These are phyloP conservation scores for Canna indica DNA, from an alignment of 176 grass and related monocot genomes.

Conservation along the genomic window DNA sequence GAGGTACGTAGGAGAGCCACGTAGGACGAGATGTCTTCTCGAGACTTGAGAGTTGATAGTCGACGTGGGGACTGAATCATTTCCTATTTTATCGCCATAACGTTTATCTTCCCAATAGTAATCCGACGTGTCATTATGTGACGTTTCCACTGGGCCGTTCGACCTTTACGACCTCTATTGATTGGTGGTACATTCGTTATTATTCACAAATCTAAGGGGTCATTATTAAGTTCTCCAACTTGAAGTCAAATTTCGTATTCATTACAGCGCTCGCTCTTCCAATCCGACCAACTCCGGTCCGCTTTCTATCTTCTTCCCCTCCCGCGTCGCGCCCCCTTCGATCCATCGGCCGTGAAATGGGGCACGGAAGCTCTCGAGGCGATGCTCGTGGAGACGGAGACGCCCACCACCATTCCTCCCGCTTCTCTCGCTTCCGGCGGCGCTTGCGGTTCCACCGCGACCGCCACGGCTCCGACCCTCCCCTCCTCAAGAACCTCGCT, in stretches of 20 bases:
- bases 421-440: constrained; percentile 57
- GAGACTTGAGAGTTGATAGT: too few species aligned
- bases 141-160: too few species aligned
- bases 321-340: not conserved
- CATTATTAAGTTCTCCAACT: too few species aligned
- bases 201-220: too few species aligned
- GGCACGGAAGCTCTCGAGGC: constrained; percentile 5
- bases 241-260: not conserved
- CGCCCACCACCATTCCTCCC: constrained; percentile 41
- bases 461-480: constrained; percentile 11
- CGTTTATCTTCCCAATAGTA: too few species aligned
- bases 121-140: too few species aligned
- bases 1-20: too few species aligned
- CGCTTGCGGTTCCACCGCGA: constrained; percentile 36
- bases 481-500: constrained; percentile 18
- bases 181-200: too few species aligned
- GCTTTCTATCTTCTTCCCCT: not conserved
- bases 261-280: not conserved
- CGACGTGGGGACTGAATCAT: too few species aligned
- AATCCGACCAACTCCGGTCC: not conserved
- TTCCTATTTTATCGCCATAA: too few species aligned
- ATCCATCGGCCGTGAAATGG: not conserved
- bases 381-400: constrained; percentile 14
- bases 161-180: too few species aligned
- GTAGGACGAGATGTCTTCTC: too few species aligned